phyloP scores from a whole-genome alignment of 495 filamentous ascomycete species.

The Penicillium longicatenatum region DNA sequence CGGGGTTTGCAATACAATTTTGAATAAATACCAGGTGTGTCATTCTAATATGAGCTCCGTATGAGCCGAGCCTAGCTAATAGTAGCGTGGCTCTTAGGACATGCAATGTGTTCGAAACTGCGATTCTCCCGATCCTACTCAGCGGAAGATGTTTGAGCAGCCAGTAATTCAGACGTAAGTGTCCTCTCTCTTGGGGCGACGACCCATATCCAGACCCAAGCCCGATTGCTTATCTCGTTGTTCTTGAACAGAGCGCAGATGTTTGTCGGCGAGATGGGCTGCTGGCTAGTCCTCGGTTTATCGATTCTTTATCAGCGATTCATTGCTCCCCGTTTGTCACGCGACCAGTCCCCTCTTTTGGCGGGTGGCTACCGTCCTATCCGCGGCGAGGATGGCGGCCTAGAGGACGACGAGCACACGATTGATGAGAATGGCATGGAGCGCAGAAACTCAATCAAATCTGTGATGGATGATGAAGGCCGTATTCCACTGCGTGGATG shows the following conservation, averaged over 20 bases:
- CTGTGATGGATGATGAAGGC: slow-evolving; percentile 43
- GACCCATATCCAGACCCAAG: neutral
- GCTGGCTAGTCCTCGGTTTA: slow-evolving; percentile 79
- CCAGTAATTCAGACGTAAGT: slow-evolving; percentile 89
- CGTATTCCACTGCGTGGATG: slow-evolving; percentile 66
- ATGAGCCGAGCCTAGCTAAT: slow-evolving; percentile 11
- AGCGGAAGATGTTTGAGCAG: slow-evolving; percentile 77
- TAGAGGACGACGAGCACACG: slow-evolving; percentile 49
- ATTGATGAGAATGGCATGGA: slow-evolving; percentile 14
- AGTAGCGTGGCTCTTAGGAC: slow-evolving; percentile 58
- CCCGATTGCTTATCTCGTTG: slow-evolving; percentile 14
- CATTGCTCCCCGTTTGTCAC: slow-evolving; percentile 36
- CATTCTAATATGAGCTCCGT: neutral
- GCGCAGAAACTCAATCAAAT: slow-evolving; percentile 40
- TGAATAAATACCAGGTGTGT: slow-evolving; percentile 90
- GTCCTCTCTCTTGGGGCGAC: neutral
- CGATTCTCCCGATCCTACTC: slow-evolving; percentile 67
- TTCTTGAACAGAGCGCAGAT: slow-evolving; percentile 63
- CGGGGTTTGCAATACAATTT: slow-evolving; percentile 93
- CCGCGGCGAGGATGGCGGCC: slow-evolving; percentile 41
- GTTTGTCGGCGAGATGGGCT: slow-evolving; percentile 91
- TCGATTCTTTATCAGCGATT: slow-evolving; percentile 65
- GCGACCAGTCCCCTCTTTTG: slow-evolving; percentile 43
- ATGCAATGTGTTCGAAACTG: slow-evolving; percentile 95
- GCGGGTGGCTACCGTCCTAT: slow-evolving; percentile 68